Conservation (phyloP, 768 basidiomycete species). For the Clavulina sp. region DNA sequence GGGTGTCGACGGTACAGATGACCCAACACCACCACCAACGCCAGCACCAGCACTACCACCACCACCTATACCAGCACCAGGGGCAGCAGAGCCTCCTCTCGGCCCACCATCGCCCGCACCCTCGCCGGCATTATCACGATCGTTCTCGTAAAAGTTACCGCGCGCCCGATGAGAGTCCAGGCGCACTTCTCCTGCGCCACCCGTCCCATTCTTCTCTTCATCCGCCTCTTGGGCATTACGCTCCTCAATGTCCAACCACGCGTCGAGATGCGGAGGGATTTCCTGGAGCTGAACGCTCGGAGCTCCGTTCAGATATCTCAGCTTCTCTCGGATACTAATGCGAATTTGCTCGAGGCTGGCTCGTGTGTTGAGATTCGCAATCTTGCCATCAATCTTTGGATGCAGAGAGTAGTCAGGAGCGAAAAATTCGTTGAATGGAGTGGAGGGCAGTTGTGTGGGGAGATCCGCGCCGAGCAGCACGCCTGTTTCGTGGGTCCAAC, state of each 20-base stretch:
- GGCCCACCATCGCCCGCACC: no score
- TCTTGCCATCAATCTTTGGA: constrained; percentile 76
- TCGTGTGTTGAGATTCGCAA: constrained; percentile 82
- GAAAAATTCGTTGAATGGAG: constrained; percentile 87
- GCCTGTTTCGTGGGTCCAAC: constrained; percentile 97
- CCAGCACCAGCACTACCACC: background rate
- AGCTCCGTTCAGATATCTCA: constrained; percentile 85
- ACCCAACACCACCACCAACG: background rate
- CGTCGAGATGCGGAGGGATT: constrained; percentile 81
- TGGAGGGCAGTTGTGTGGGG: constrained; percentile 73
- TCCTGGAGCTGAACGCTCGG: constrained; percentile 96
- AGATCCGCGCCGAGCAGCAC: constrained; percentile 72
- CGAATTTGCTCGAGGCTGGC: constrained; percentile 74
- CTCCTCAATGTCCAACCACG: constrained; percentile 49
- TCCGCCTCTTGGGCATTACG: constrained; percentile 45
- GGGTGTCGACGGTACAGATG: background rate
- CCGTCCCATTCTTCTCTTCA: constrained; percentile 34
- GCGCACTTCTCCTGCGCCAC: constrained; percentile 15
- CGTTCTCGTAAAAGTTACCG: constrained; percentile 62
- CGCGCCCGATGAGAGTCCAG: constrained; percentile 32
- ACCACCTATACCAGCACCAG: background rate
- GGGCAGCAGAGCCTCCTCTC: no score
- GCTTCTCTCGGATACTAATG: constrained; percentile 67
- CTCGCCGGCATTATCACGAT: constrained; percentile 41
- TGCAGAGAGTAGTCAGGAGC: constrained; percentile 85